These are phyloP conservation scores for Mycena maculata DNA, from an alignment of 768 basidiomycete species.

Conservation along the genomic window DNA sequence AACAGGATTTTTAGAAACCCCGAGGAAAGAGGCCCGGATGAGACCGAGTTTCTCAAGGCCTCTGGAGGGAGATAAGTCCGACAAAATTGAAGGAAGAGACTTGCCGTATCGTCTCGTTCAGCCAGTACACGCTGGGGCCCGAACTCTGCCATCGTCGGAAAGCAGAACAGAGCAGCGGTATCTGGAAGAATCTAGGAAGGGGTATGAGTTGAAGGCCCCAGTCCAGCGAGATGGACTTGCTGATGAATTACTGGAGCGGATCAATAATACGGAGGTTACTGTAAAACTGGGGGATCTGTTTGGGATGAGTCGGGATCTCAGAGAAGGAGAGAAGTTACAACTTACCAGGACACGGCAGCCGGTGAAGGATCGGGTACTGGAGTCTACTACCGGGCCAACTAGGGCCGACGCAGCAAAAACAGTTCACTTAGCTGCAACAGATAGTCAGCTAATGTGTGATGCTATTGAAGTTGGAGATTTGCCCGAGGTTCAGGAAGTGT, in stretches of 20 bases:
- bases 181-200: constrained; percentile 9
- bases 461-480: not conserved
- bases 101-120: constrained; percentile 15
- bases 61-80: constrained; percentile 12
- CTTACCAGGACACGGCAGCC: constrained; percentile 13
- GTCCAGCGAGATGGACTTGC: constrained; percentile 15
- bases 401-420: not conserved
- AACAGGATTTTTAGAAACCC: constrained; percentile 24
- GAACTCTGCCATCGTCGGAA: constrained; percentile 17
- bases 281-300: constrained; percentile 1
- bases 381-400: not conserved
- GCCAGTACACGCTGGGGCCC: constrained; percentile 9
- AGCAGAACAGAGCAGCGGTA: not conserved
- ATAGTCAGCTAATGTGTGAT: constrained; percentile 4
- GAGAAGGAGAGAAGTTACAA: constrained; percentile 12
- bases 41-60: not conserved
- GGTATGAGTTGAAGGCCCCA: constrained; percentile 20
- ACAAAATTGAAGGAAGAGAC: not conserved
- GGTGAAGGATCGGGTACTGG: not conserved
- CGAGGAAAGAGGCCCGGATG: constrained; percentile 18
- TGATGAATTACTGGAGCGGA: constrained; percentile 4
- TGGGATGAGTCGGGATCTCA: not conserved
- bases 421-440: not conserved
- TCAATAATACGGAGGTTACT: constrained; percentile 22
- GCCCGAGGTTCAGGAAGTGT: constrained; percentile 10